Evolutionary conservation across 345 rosid genomes (phyloP).

Genomic region (Salix arbutifolia): DNA sequence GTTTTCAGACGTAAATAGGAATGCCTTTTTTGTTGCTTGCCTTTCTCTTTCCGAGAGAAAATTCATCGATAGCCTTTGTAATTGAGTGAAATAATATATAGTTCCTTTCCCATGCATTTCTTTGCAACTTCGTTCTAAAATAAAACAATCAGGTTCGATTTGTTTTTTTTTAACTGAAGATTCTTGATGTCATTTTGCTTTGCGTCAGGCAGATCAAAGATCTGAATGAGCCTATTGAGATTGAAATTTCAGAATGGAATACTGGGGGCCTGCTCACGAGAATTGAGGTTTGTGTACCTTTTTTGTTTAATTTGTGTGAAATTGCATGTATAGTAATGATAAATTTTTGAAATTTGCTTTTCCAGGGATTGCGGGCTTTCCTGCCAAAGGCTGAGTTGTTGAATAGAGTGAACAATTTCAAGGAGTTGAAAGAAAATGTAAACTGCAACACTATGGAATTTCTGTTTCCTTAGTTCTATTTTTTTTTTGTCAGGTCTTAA

Average conservation of each 20-base stretch:
- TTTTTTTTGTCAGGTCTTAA: background rate
- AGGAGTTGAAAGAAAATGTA: conserved; percentile 88
- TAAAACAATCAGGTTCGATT: background rate
- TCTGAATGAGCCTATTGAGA: conserved; percentile 74
- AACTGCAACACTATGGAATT: conserved; percentile 11
- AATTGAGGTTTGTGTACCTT: conserved; percentile 55
- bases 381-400: conserved; percentile 76
- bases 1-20: background rate
- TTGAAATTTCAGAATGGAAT: conserved; percentile 80
- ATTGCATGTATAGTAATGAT: background rate
- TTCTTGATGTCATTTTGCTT: conserved; percentile 13
- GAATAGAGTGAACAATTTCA: conserved; percentile 68
- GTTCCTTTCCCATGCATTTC: background rate
- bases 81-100: background rate
- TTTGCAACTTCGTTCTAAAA: background rate
- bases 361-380: conserved; percentile 85
- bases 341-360: conserved; percentile 12
- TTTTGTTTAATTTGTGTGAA: background rate
- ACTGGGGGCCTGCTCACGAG: conserved; percentile 85
- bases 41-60: background rate
- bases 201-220: conserved; percentile 60
- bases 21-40: background rate
- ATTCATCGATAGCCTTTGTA: background rate
- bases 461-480: conserved; percentile 7
- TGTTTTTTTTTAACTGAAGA: background rate